Conservation (phyloP, 2,329 filamentous ascomycete genomes). For the Spiromastix sp. region DNA sequence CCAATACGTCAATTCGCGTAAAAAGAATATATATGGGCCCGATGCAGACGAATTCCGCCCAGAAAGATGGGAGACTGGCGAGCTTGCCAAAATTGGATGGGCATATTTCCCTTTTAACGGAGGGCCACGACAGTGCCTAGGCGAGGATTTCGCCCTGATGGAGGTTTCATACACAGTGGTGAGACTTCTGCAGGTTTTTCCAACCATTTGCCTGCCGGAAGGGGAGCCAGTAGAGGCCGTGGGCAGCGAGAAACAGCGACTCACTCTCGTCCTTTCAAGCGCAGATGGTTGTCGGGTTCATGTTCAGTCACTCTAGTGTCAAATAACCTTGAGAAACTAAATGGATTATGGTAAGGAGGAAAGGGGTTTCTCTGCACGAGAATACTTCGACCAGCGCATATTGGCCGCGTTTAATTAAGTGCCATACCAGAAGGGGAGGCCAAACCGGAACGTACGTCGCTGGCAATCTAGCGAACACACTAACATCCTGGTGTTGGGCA, state of each 20-base stretch:
- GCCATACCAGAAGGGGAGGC: too few relatives aligned
- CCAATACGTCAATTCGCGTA: conserved; percentile 32
- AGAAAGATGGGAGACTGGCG: conserved; percentile 19
- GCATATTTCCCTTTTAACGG: conserved; percentile 22
- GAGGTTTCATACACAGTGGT: conserved; percentile 16
- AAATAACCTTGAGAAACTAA: too few relatives aligned
- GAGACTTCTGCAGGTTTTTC: conserved; percentile 9
- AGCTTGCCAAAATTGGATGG: conserved; percentile 16
- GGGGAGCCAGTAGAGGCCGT: conserved; percentile 12
- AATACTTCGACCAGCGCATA: too few relatives aligned
- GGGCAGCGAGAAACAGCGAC: conserved; percentile 14
- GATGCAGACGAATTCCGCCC: conserved; percentile 16
- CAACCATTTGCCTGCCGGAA: conserved; percentile 7
- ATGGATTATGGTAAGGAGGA: too few relatives aligned
- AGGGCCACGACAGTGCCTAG: conserved; percentile 19
- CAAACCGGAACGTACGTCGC: too few relatives aligned
- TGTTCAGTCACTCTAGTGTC: neutral
- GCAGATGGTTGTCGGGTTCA: conserved; percentile 16
- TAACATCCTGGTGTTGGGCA: too few relatives aligned
- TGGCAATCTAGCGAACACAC: too few relatives aligned
- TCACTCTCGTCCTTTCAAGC: conserved; percentile 16
- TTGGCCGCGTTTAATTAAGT: too few relatives aligned
- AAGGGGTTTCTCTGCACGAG: too few relatives aligned
- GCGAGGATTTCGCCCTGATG: conserved; percentile 14
- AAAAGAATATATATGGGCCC: conserved; percentile 19